A percentile compares a stretch with the other conserved stretches of the same genome.
Conservation (phyloP, 2,329 filamentous ascomycete species). For the Phaeomoniella chlamydospora region DNA sequence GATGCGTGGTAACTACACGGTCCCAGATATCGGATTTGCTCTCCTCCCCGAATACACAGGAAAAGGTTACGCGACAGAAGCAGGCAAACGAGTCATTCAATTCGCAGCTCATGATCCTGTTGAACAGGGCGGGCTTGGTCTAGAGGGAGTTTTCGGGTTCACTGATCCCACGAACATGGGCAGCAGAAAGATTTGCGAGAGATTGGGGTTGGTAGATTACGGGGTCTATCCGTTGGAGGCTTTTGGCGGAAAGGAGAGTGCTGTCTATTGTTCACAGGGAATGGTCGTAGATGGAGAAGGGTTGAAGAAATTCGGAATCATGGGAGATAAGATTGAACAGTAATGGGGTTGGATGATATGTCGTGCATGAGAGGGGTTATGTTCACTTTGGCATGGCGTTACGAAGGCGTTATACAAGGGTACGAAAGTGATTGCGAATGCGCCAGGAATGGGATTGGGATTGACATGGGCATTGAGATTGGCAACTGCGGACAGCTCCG, state of each 20-base stretch:
- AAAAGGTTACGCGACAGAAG: slow-evolving; percentile 5
- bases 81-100: neutral
- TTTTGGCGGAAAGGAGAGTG: neutral
- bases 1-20: slow-evolving; percentile 1
- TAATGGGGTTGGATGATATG: too few species aligned
- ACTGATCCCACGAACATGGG: neutral
- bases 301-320: neutral
- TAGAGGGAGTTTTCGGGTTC: neutral
- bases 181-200: neutral
- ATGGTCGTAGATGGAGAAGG: too few species aligned
- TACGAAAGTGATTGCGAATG: too few species aligned
- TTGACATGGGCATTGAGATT: too few species aligned
- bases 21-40: slow-evolving; percentile 3
- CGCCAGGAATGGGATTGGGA: too few species aligned
- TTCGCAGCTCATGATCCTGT: neutral
- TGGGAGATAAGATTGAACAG: too few species aligned
- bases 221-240: neutral
- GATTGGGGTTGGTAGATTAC: neutral
- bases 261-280: neutral
- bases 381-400: too few species aligned
- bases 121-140: neutral
- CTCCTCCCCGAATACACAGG: slow-evolving; percentile 1
- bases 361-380: too few species aligned
- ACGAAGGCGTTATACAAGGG: too few species aligned
- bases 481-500: too few species aligned